These are phyloP conservation scores for Schizosaccharomyces lindneri DNA, from an alignment of 805 yeast species.

Conservation along the genomic window DNA sequence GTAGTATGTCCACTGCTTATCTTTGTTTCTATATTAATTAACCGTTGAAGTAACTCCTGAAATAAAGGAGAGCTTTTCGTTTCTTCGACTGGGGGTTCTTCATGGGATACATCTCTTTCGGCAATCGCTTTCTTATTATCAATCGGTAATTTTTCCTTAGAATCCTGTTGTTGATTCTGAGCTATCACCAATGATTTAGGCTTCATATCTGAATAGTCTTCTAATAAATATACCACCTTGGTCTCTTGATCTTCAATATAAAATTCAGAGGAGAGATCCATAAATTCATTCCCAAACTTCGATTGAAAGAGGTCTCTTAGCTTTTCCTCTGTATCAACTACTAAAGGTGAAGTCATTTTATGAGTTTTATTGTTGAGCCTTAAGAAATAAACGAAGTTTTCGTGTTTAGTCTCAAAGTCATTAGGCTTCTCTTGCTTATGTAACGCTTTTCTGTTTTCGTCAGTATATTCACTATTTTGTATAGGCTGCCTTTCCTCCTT, in stretches of 20 bases:
- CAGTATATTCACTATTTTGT: too few relatives aligned
- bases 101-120: too few relatives aligned
- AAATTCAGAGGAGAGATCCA: not conserved
- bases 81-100: too few relatives aligned
- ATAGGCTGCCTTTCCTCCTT: too few relatives aligned
- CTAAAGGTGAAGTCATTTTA: not conserved
- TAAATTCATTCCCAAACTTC: conserved; percentile 14
- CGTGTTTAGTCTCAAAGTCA: too few relatives aligned
- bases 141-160: not conserved
- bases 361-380: not conserved
- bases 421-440: too few relatives aligned
- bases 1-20: too few relatives aligned
- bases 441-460: too few relatives aligned
- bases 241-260: not conserved
- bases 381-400: not conserved
- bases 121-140: not conserved
- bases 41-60: too few relatives aligned
- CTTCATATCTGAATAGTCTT: not conserved
- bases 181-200: not conserved
- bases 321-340: not conserved
- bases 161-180: not conserved
- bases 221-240: not conserved
- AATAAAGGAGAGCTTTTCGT: too few relatives aligned
- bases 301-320: not conserved
- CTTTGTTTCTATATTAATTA: too few relatives aligned